Evolutionary conservation across 495 filamentous ascomycete genomes (phyloP), one percentile per base, ranked within the genome.

Genomic region (Penicillium angulare): DNA sequence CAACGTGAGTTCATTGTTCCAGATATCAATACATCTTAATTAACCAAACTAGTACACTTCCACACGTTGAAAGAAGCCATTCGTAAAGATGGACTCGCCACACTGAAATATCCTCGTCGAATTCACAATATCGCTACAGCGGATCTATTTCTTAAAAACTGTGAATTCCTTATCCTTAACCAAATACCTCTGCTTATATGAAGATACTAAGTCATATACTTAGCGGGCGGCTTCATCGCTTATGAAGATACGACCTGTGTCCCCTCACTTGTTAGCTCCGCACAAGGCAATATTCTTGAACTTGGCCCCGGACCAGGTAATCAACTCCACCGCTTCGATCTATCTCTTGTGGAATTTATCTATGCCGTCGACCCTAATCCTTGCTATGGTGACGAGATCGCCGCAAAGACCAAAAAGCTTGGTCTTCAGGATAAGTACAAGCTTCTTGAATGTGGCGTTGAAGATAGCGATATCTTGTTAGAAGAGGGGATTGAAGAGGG

Each of bases 271-370:
- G 62, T 79, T 2, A 23, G 40, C 15, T 26, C 57, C 39, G 72
- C 73, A 16, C 16, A 33, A 5, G 75, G 78, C 46, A 53, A 59
- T 7, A 53, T 80, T 26, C 64, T 81, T 34, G 78, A 81, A 50
- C 63, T 79, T 6, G 78, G 77, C 26, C 71, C 76, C 2, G 77
- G 75, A 6, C 53, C 64, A 34, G 78, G 77, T 0, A 73, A 72
- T 31, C 78, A 79, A 21, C 57, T 80, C 2, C 62, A 65, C 3
- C 74, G 69, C 23, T 75, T 61, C 24, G 64, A 74, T 54, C 16
- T 49, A 9, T 56, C 53, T 13, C 55, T 56, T 7, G 57, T 80
- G n/a, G 50, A 53, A 0, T 47, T 43, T 3, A 57, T 80, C 8
- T 79, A 74, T 41, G 76, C 64, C 21, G 51, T 80, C 31, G 78